Base-by-base conservation (phyloP, 169 alveolate genomes). In the Eimeria zaria region DNA sequence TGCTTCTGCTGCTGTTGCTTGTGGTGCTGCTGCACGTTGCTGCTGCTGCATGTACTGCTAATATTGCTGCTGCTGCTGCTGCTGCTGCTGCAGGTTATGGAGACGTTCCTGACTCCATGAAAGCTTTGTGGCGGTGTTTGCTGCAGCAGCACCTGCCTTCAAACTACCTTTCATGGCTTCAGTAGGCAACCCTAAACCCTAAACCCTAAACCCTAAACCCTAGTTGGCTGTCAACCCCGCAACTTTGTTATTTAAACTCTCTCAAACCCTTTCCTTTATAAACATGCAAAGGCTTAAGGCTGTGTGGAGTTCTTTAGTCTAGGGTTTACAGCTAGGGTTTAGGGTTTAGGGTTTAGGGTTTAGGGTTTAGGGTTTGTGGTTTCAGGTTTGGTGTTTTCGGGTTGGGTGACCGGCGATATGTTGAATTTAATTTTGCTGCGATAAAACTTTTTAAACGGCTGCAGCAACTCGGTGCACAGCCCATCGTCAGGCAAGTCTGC, bases 101-200 rank as follows among this genome's bases (percentile, higher is more conserved):
- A 20, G 24, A 22, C 33, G 16, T 27, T 53, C 12, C n/a, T 33
- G n/a, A n/a, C n/a, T n/a, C n/a, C n/a, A n/a, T n/a, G n/a, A n/a
- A n/a, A n/a, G n/a, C n/a, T n/a, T n/a, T n/a, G n/a, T n/a, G n/a
- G 90, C 55, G 4, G 67, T 64, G 53, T 60, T 11, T 81, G 73
- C 90, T 81, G 69, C 12, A 5, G 44, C 53, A 27, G 41, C 48
- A 27, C 73, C n/a, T 39, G 67, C 39, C 1, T 91, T 41, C 24
- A 76, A 80, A 60, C 44, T n/a, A 91, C 78, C 24, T n/a, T 76
- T 78, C 90, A 71, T 22, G 48, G 53, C 22, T 95, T 95, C 55
- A 96, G 97, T 0, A 81, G 73, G 24, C 96, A 83, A 83, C 74
- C 91, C 74, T 55, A 83, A 46, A 78, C 88, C 62, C 88, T 78